Percentiles rank a stretch among this genome's conserved stretches.
Conservation (phyloP, 2,329 filamentous ascomycete species). For the Cladobotryum mycophilum region DNA sequence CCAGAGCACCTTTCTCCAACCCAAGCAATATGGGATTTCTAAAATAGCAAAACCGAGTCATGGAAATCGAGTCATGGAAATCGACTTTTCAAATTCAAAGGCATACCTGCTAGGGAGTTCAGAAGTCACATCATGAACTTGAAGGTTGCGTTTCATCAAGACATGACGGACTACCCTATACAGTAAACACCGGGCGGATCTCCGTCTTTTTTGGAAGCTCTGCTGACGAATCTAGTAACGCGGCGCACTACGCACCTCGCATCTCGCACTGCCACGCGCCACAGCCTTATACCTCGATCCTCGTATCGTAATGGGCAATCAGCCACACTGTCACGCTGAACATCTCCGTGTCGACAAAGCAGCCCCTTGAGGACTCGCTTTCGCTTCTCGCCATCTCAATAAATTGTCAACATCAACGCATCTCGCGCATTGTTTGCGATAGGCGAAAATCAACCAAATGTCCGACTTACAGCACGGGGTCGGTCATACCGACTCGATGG, state of each 20-base stretch:
- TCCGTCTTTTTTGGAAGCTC: neutral
- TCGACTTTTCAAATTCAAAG: no score
- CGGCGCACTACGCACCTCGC: neutral
- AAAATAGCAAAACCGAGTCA: no score
- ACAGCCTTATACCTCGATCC: constrained; percentile 1
- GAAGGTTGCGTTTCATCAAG: no score
- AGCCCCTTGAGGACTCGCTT: constrained; percentile 9
- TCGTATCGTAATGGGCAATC: constrained; percentile 5
- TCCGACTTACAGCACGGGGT: constrained; percentile 40
- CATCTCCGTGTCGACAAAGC: constrained; percentile 4
- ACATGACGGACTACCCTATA: constrained; percentile 1
- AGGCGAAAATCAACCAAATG: constrained; percentile 33
- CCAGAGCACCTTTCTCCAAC: no score
- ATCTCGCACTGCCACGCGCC: constrained; percentile 2
- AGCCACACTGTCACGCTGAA: constrained; percentile 9
- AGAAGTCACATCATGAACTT: no score
- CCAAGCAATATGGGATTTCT: no score
- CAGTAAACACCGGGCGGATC: no score
- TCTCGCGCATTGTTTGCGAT: constrained; percentile 9
- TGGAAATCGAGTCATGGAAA: no score
- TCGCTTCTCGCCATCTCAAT: constrained; percentile 1
- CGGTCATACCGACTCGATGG: constrained; percentile 47
- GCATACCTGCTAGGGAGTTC: no score
- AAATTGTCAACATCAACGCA: neutral
- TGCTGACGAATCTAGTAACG: constrained; percentile 1